Conservation (phyloP, 306 rosid genomes). For the Prunus mira region DNA sequence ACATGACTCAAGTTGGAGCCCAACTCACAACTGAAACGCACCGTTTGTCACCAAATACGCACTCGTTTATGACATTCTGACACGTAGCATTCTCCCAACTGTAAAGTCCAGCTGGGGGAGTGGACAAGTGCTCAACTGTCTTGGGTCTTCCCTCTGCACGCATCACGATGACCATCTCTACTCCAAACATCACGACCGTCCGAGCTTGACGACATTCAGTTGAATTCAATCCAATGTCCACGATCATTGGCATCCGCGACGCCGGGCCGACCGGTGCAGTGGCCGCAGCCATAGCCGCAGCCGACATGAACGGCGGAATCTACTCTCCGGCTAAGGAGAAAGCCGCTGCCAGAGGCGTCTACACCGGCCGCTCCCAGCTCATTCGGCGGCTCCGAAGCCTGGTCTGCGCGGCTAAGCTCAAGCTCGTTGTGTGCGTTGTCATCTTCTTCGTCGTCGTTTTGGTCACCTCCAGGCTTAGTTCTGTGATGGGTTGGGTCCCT, state of each 20-base stretch:
- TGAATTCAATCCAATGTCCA: constrained; percentile 24
- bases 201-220: no score
- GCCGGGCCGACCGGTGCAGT: background rate
- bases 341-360: constrained; percentile 42
- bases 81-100: no score
- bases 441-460: constrained; percentile 26
- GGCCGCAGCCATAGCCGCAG: background rate
- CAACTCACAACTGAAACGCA: no score
- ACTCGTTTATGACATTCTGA: no score
- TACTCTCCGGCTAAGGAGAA: constrained; percentile 58
- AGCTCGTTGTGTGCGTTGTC: constrained; percentile 27
- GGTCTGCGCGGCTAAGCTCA: constrained; percentile 31
- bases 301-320: constrained; percentile 22
- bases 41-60: no score
- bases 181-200: background rate
- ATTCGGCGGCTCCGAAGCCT: constrained; percentile 37
- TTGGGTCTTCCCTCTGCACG: background rate
- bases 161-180: no score
- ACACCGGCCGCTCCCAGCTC: constrained; percentile 19
- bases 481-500: constrained; percentile 53
- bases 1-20: no score
- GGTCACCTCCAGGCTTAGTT: constrained; percentile 30
- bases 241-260: constrained; percentile 26
- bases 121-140: background rate
- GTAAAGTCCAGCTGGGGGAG: no score